Evolutionary conservation across 1,284 basidiomycete genomes (phyloP).

Genomic region (Pterula multifida): DNA sequence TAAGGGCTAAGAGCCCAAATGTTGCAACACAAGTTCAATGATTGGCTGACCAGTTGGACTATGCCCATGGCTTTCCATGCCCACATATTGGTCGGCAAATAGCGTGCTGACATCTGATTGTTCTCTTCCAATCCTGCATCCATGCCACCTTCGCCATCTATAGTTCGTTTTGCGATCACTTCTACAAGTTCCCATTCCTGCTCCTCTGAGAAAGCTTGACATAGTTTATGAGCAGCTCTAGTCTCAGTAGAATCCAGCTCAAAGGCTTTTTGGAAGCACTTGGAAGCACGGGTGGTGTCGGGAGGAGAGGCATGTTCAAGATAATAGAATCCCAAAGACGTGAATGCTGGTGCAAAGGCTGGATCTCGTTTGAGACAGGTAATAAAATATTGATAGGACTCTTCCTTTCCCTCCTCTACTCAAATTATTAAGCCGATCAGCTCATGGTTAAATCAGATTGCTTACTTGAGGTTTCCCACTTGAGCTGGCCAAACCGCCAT

Average conservation of each 20-base stretch:
- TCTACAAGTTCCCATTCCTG: slow-evolving; percentile 95
- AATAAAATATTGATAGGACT: slow-evolving; percentile 78
- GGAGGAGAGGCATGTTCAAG: slow-evolving; percentile 57
- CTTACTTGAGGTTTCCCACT: slow-evolving; percentile 69
- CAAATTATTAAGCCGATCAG: slow-evolving; percentile 2
- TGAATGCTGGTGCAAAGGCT: slow-evolving; percentile 84
- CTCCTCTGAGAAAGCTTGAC: slow-evolving; percentile 85
- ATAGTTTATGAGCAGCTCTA: slow-evolving; percentile 75
- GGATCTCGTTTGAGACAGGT: slow-evolving; percentile 68
- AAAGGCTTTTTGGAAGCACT: slow-evolving; percentile 98
- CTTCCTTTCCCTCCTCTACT: slow-evolving; percentile 34
- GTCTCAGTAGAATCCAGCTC: slow-evolving; percentile 88
- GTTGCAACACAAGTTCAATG: no score
- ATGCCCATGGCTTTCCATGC: slow-evolving; percentile 97
- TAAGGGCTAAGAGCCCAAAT: slow-evolving; percentile 3
- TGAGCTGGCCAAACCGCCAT: slow-evolving; percentile 75
- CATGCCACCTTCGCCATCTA: slow-evolving; percentile 83
- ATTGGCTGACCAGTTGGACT: slow-evolving; percentile 70
- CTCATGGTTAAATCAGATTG: slow-evolving; percentile 5
- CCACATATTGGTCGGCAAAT: slow-evolving; percentile 82
- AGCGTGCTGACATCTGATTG: slow-evolving; percentile 32
- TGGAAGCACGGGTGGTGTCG: slow-evolving; percentile 79
- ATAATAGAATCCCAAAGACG: slow-evolving; percentile 90
- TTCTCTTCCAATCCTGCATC: slow-evolving; percentile 45
- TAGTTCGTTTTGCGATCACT: slow-evolving; percentile 81